A percentile compares a stretch with the other conserved stretches of the same genome.
These are phyloP conservation scores for Forsythia suspensa DNA, from an alignment of 257 asterid species.

Conservation along the genomic window DNA sequence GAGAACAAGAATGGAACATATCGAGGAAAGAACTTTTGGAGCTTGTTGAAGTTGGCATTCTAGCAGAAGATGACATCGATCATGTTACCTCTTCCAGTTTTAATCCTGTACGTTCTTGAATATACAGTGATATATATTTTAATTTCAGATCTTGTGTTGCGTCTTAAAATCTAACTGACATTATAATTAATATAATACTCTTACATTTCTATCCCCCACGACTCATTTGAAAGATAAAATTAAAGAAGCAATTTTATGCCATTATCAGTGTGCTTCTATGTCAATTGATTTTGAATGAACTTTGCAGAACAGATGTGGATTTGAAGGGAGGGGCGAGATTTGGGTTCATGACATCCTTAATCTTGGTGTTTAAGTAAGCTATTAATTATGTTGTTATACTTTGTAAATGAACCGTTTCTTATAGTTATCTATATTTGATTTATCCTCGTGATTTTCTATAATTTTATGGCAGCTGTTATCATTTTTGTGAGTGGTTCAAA, in stretches of 20 bases:
- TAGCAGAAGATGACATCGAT: slow-evolving; percentile 75
- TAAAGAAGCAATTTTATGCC: neutral
- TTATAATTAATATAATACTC: neutral
- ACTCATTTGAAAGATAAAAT: neutral
- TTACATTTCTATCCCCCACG: neutral
- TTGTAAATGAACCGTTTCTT: neutral
- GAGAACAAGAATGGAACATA: slow-evolving; percentile 99
- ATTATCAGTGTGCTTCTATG: slow-evolving; percentile 2
- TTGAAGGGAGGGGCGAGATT: slow-evolving; percentile 94
- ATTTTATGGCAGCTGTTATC: neutral
- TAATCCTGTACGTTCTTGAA: slow-evolving; percentile 69
- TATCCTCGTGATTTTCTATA: neutral
- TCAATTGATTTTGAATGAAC: slow-evolving; percentile 13
- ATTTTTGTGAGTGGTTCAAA: neutral
- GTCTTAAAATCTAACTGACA: neutral
- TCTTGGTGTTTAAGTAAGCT: slow-evolving; percentile 93
- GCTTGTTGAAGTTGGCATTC: slow-evolving; percentile 84
- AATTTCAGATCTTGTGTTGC: neutral
- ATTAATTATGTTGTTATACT: neutral
- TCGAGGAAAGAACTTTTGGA: slow-evolving; percentile 90
- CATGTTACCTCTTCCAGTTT: slow-evolving; percentile 59
- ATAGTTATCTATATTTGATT: neutral
- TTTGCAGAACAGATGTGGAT: slow-evolving; percentile 96
- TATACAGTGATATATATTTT: neutral
- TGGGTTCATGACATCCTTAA: slow-evolving; percentile 92